Base-by-base conservation (phyloP, 1,284 basidiomycete genomes). In the Cutaneotrichosporon cavernicola region DNA sequence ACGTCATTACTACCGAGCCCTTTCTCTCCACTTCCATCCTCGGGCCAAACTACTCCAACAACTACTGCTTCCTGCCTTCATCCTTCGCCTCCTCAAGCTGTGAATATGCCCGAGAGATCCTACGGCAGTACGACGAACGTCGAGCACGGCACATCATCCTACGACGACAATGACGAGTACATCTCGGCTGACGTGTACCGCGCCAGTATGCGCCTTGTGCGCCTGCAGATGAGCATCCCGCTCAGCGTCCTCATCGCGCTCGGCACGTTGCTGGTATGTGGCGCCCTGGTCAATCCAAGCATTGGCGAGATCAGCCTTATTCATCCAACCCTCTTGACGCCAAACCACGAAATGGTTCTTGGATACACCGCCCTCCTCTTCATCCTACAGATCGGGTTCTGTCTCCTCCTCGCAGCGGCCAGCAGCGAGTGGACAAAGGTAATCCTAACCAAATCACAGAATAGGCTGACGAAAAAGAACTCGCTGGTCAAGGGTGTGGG, bases 391-490 rank as follows among this genome's bases (percentile, higher is more conserved):
- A 84, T 94, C 58, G 91, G 90, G 0, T 91, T 93, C 73, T 94
- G 91, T 65, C 70, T 91, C 4, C 81, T 92, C 16, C 83, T 95
- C 7, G 85, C 91, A 0, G 69, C 89, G 1, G 86, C 87, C 0
- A 82, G 84, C n/a, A 90, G 87, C 64, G 82, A 86, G 0, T 90
- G 91, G 73, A 94, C 92, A 13, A 95, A 93, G 83, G 89, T 88
- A 65, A 52, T 77, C 63, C 6, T 2, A 18, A 8, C 11, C 3
- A n/a, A 21, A 22, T 38, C 46, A 30, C 46, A 30, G 34, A 7
- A 10, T 32, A 22, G 16, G 38, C 61, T 63, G 58, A 31, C 6
- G 40, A 13, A 65, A 13, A 65, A 89, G 87, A 83, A 81, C 60
- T 85, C 89, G 0, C 78, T 92, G 6, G 84, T 89, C 0, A 87